Evolutionary conservation across 495 filamentous ascomycete genomes (phyloP).

Genomic region (Lasiosphaeria ovina): DNA sequence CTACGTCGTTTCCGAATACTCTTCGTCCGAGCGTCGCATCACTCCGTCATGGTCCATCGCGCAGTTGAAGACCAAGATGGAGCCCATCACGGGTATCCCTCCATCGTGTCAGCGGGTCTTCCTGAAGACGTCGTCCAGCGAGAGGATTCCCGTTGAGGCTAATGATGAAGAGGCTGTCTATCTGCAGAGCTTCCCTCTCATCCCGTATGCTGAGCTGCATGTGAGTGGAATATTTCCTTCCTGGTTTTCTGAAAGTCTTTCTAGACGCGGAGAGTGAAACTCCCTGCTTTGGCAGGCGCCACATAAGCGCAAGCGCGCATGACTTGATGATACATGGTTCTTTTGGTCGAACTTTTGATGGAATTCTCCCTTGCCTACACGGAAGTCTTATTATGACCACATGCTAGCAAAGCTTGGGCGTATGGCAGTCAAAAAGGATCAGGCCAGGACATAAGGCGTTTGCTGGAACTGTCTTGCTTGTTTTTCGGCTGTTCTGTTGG

Average conservation of each 20-base stretch:
- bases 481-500: no score
- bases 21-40: slow-evolving; percentile 79
- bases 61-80: slow-evolving; percentile 83
- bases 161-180: slow-evolving; percentile 64
- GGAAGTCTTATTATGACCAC: no score
- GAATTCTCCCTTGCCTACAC: no score
- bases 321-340: no score
- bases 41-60: slow-evolving; percentile 89
- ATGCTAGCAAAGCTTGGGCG: no score
- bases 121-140: slow-evolving; percentile 56
- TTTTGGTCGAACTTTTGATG: no score
- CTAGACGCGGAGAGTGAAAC: neutral
- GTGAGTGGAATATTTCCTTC: slow-evolving; percentile 50
- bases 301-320: no score
- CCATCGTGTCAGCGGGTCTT: slow-evolving; percentile 72
- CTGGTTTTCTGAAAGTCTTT: neutral
- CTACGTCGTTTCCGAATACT: slow-evolving; percentile 73
- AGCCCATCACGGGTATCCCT: slow-evolving; percentile 90
- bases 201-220: slow-evolving; percentile 71
- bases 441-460: no score
- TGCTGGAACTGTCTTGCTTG: no score
- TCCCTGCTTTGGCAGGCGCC: no score
- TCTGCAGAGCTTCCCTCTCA: slow-evolving; percentile 61
- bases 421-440: no score
- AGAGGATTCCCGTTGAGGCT: slow-evolving; percentile 57